Evolutionary conservation across 768 basidiomycete genomes (phyloP), one percentile per base, ranked within the genome.

Genomic region (Rhodotorula graminis): DNA sequence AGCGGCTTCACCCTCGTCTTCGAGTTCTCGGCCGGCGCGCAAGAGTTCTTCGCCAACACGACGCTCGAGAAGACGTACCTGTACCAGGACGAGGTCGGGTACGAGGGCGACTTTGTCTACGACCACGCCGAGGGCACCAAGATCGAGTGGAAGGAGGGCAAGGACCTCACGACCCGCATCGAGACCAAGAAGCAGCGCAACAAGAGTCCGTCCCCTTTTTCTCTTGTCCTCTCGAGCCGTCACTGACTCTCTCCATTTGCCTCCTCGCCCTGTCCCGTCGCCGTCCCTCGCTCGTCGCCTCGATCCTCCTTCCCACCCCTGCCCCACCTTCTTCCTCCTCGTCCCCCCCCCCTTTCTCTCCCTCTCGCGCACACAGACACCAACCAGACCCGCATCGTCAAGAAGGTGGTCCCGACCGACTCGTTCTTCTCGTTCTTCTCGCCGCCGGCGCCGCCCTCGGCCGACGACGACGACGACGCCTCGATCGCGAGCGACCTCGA

Each of bases 181-280:
- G 95, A 98, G 84, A 94, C 97, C 82, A 96, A 95, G 86, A 97
- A 96, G 85, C 95, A 98, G 83, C 85, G 95, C 79, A 99, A 99
- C 84, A 99, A 97, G 86, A 93, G 94, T 96, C 53, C 59, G 61
- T 16, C 21, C 67, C 19, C 6, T 31, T 10, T 15, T 53, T n/a
- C 27, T 10, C 59, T 25, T 2, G 42, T 29, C 47, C 16, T 44
- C 47, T 49, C n/a, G 21, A 37, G 10, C 29, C 2, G 16, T 56
- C 15, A 19, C 57, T 58, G 57, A 58, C 57, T 46, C 56, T 46
- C 25, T 21, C 47, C 8, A 7, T 49, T 49, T 12, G 50, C 25
- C 25, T 40, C 12, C 52, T 19, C 25, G 40, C n/a, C 55, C 49
- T n/a, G 23, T 50, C 59, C 59, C 50, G 50, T 9, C 37, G 4